phyloP scores from a whole-genome alignment of 1,284 basidiomycete genomes.

The Rugosomyces carneus region DNA sequence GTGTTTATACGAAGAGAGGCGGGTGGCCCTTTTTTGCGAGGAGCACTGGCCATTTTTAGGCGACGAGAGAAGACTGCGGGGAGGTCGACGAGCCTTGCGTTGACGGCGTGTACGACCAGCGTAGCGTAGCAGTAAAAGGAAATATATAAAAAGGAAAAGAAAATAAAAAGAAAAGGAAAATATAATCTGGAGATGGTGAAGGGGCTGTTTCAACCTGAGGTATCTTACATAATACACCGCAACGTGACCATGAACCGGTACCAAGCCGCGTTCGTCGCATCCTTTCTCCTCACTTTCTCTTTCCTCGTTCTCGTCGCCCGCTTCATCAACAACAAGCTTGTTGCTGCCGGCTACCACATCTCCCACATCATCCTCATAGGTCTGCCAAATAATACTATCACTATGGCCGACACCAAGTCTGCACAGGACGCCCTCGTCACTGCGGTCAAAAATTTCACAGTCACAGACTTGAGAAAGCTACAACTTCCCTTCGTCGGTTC shows the following conservation, averaged over 20 bases:
- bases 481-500: conserved; percentile 23
- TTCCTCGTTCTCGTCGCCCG: conserved; percentile 39
- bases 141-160: conserved; percentile 17
- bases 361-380: conserved; percentile 60
- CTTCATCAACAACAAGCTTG: conserved; percentile 38
- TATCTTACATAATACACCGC: background rate
- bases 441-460: conserved; percentile 16
- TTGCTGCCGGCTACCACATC: conserved; percentile 50
- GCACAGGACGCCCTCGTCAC: conserved; percentile 17
- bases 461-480: conserved; percentile 13
- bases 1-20: conserved; percentile 55
- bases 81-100: conserved; percentile 21
- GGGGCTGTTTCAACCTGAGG: background rate
- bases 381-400: conserved; percentile 29
- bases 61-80: no score
- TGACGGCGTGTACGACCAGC: conserved; percentile 44
- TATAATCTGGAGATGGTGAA: background rate
- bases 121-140: no score
- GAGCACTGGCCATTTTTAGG: conserved; percentile 28
- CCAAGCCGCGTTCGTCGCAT: conserved; percentile 46
- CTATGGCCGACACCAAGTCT: conserved; percentile 20
- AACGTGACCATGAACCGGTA: conserved; percentile 33
- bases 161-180: conserved; percentile 20
- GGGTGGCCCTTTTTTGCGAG: conserved; percentile 51
- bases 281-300: conserved; percentile 43